Conservation (phyloP, 768 basidiomycete genomes). For the Amanita muscaria region DNA sequence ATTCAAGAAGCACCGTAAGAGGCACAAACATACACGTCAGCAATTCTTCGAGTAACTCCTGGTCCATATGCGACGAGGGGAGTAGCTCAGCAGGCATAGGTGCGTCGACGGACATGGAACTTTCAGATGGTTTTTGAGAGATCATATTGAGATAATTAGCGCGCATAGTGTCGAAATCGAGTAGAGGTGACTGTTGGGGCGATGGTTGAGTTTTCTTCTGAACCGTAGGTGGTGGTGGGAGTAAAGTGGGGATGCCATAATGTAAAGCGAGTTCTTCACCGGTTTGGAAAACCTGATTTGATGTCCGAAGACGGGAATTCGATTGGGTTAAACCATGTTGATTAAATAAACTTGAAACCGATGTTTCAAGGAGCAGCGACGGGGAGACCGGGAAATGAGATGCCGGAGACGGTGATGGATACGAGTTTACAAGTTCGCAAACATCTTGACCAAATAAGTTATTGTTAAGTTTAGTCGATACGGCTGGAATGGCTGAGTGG, state of each 20-base stretch:
- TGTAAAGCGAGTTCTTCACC: conserved; percentile 64
- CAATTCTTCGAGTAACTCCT: conserved; percentile 14
- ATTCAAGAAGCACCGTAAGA: conserved; percentile 8
- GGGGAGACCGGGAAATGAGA: conserved; percentile 24
- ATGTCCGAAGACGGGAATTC: conserved; percentile 59
- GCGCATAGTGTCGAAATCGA: conserved; percentile 43
- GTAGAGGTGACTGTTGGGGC: conserved; percentile 22
- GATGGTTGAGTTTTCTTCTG: conserved; percentile 19
- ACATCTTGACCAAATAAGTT: conserved; percentile 37
- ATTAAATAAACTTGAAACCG: conserved; percentile 41
- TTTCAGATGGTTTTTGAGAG: conserved; percentile 36
- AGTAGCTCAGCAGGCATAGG: conserved; percentile 18
- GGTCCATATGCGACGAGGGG: conserved; percentile 15
- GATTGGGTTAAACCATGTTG: conserved; percentile 53
- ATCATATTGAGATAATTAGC: conserved; percentile 68
- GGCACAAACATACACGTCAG: conserved; percentile 11
- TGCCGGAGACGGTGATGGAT: conserved; percentile 29
- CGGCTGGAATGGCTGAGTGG: conserved; percentile 42
- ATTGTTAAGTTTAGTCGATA: conserved; percentile 19
- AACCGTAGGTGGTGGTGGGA: conserved; percentile 53
- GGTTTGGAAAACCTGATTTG: conserved; percentile 51
- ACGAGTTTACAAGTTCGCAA: conserved; percentile 33
- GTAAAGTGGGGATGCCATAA: conserved; percentile 67
- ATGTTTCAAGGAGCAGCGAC: conserved; percentile 39
- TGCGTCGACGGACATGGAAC: conserved; percentile 24